These are phyloP conservation scores for Diplocarpon rosae DNA, from an alignment of 2,329 filamentous ascomycete genomes.

Conservation along the genomic window DNA sequence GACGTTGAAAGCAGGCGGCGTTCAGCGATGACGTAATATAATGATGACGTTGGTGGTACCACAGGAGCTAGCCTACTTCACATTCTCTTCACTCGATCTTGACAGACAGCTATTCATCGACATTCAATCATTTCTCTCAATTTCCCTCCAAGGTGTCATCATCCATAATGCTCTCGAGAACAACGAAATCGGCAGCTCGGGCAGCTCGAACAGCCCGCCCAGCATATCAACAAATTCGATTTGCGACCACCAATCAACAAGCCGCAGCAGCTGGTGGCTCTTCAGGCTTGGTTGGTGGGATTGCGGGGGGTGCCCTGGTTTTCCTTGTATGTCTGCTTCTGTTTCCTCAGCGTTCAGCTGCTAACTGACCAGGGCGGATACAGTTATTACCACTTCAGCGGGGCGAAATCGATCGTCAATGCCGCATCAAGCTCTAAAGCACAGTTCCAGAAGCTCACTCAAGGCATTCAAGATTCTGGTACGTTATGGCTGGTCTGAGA, in stretches of 20 bases:
- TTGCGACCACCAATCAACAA: constrained; percentile 16
- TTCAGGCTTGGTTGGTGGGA: constrained; percentile 35
- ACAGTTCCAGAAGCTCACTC: constrained; percentile 48
- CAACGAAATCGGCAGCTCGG: constrained; percentile 17
- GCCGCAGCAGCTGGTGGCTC: constrained; percentile 23
- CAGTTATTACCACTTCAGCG: constrained; percentile 42
- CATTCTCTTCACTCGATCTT: too few relatives aligned
- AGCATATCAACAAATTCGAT: constrained; percentile 23
- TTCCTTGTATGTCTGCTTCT: constrained; percentile 25
- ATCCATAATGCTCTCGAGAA: constrained; percentile 21
- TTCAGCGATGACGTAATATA: too few relatives aligned
- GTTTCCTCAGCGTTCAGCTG: neutral
- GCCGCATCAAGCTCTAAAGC: constrained; percentile 44
- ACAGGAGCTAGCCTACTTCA: too few relatives aligned
- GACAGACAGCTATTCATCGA: constrained; percentile 7
- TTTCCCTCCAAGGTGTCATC: too few relatives aligned
- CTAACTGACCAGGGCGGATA: constrained; percentile 31
- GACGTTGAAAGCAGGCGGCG: too few relatives aligned
- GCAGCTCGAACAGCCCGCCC: constrained; percentile 16
- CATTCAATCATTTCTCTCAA: neutral
- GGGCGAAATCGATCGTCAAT: constrained; percentile 31
- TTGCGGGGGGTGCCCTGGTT: constrained; percentile 38
- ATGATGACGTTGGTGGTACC: too few relatives aligned
- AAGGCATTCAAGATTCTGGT: constrained; percentile 47
- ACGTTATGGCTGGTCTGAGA: too few relatives aligned